Percentiles rank a stretch among this genome's conserved stretches.
Conservation (phyloP, 495 filamentous ascomycete species). For the Pyrenula aspistea region DNA sequence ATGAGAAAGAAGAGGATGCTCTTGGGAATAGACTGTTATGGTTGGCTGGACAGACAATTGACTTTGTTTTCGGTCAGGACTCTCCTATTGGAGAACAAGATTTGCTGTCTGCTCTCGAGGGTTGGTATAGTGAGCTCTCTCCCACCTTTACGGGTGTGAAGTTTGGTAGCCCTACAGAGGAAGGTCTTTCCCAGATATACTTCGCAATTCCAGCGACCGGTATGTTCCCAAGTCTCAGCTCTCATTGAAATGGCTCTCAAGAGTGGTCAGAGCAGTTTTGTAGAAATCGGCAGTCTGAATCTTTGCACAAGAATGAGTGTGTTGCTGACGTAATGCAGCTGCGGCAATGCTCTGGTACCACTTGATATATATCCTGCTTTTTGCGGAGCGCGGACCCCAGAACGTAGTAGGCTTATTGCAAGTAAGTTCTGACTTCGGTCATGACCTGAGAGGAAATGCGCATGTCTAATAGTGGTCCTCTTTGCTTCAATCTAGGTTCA, state of each 20-base stretch:
- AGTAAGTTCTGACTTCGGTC: no score
- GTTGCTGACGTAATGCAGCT: not conserved
- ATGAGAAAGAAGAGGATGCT: conserved; percentile 8
- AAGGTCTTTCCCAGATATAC: not conserved
- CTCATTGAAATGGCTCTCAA: no score
- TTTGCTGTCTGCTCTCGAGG: not conserved
- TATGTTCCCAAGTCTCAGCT: no score
- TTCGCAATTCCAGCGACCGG: not conserved
- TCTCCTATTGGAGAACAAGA: not conserved
- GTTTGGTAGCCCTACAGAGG: not conserved
- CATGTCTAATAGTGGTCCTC: no score
- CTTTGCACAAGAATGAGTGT: no score
- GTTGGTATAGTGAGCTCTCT: not conserved
- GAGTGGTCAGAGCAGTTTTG: no score
- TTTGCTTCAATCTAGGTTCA: no score
- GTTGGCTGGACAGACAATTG: not conserved
- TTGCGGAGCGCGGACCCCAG: not conserved
- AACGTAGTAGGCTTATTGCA: not conserved
- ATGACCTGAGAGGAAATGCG: no score
- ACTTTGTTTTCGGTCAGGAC: not conserved
- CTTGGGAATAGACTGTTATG: conserved; percentile 4
- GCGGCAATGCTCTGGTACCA: not conserved
- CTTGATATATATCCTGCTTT: not conserved
- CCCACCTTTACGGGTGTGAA: not conserved
- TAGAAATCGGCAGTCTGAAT: no score